These are phyloP conservation scores for Pythium biforme DNA, from an alignment of 352 stramenopile species.

Conservation along the genomic window DNA sequence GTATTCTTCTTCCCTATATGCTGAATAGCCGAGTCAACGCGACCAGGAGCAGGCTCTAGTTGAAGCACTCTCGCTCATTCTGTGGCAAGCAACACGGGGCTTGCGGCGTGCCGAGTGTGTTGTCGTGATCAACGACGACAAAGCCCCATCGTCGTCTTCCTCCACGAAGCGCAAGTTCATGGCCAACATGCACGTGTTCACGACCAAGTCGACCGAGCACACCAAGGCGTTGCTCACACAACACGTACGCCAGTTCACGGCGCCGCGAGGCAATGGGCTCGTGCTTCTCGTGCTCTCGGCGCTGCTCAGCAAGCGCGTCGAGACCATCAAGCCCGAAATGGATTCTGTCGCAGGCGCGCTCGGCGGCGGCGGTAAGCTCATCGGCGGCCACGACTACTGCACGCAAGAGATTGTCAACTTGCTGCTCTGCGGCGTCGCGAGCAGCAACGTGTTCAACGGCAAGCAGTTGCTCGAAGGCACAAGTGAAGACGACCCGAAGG, in stretches of 20 bases:
- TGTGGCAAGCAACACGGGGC: constrained; percentile 51
- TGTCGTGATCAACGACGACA: constrained; percentile 37
- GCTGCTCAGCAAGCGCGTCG: constrained; percentile 59
- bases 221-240: constrained; percentile 34
- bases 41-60: constrained; percentile 47
- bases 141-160: not conserved
- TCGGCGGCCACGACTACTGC: constrained; percentile 87
- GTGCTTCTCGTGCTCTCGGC: constrained; percentile 71
- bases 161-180: constrained; percentile 47
- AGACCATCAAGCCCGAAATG: constrained; percentile 78
- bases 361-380: constrained; percentile 54
- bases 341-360: constrained; percentile 58
- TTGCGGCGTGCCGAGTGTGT: constrained; percentile 28
- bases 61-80: constrained; percentile 55
- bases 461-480: constrained; percentile 70
- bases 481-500: constrained; percentile 55
- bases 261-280: constrained; percentile 59
- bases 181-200: constrained; percentile 35
- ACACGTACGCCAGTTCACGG: constrained; percentile 48
- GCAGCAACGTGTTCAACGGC: constrained; percentile 95
- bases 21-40: constrained; percentile 33
- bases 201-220: constrained; percentile 30
- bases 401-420: constrained; percentile 97
- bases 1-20: not conserved
- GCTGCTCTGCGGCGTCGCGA: constrained; percentile 89